A percentile compares a stretch with the other conserved stretches of the same genome.
phyloP scores from a whole-genome alignment of 768 basidiomycete species.

The Filobasidium floriforme region DNA sequence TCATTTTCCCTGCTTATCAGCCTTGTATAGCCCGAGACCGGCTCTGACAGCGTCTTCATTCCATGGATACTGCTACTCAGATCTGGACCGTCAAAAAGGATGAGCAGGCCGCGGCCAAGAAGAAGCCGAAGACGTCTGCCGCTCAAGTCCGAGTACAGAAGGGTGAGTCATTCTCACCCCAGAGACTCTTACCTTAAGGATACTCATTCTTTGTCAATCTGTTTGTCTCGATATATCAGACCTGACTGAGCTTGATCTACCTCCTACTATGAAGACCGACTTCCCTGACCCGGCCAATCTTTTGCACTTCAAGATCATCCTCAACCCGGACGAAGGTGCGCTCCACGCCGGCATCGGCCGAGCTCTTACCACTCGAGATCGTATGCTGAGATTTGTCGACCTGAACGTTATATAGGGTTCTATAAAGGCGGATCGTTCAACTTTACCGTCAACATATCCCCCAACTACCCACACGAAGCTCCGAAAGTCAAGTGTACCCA shows the following conservation, averaged over 20 bases:
- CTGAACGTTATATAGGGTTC: constrained; percentile 60
- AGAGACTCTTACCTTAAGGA: not conserved
- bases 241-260: constrained; percentile 90
- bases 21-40: too few species aligned
- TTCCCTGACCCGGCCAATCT: constrained; percentile 90
- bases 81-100: constrained; percentile 99
- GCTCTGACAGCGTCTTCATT: too few species aligned
- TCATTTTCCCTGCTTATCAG: too few species aligned
- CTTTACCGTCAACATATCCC: constrained; percentile 93
- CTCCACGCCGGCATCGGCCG: not conserved
- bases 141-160: constrained; percentile 99
- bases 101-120: constrained; percentile 93
- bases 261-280: constrained; percentile 88
- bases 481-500: constrained; percentile 98
- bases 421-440: constrained; percentile 90
- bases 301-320: constrained; percentile 90
- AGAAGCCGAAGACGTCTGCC: constrained; percentile 95
- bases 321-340: constrained; percentile 92
- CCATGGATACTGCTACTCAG: too few species aligned
- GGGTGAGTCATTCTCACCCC: constrained; percentile 52
- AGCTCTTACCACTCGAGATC: too few species aligned
- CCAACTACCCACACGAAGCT: constrained; percentile 97
- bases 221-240: constrained; percentile 49
- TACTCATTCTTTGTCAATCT: not conserved
- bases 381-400: not conserved